Percentiles rank a stretch among this genome's conserved stretches.
phyloP scores from a whole-genome alignment of 192 early-diverging fungal species.

The Gigaspora rosea region DNA sequence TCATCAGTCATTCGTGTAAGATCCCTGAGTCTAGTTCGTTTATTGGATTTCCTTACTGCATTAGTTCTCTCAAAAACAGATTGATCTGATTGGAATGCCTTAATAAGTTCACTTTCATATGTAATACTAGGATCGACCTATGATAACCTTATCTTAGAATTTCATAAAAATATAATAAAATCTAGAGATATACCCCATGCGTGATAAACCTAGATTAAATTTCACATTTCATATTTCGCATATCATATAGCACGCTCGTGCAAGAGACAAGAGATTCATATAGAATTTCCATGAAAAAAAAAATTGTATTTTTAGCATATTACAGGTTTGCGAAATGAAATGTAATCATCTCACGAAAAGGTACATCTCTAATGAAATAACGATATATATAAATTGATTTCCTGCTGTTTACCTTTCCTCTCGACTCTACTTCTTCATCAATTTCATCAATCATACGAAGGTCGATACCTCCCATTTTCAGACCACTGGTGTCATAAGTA shows the following conservation, averaged over 20 bases:
- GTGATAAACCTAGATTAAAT: not conserved
- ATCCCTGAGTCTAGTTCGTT: constrained; percentile 60
- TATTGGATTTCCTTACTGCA: constrained; percentile 59
- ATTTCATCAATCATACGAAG: constrained; percentile 57
- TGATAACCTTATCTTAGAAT: not conserved
- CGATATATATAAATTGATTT: not conserved
- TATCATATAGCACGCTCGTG: too few species aligned
- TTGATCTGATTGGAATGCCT: constrained; percentile 55
- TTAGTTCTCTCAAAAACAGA: constrained; percentile 65
- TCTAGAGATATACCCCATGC: not conserved
- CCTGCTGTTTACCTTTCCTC: constrained; percentile 5
- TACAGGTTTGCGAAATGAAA: too few species aligned
- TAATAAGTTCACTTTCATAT: constrained; percentile 66
- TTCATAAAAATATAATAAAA: not conserved
- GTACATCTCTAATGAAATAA: too few species aligned
- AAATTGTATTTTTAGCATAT: too few species aligned
- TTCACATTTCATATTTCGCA: too few species aligned
- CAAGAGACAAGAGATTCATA: too few species aligned
- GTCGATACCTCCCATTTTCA: constrained; percentile 59
- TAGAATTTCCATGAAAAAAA: too few species aligned
- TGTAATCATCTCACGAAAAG: not conserved
- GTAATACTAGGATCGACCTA: constrained; percentile 59
- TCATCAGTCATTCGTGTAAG: constrained; percentile 82
- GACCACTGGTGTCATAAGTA: constrained; percentile 78
- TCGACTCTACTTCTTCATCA: constrained; percentile 45